These are phyloP conservation scores for Colletotrichum cuscutae DNA, from an alignment of 2,329 filamentous ascomycete genomes.

Conservation along the genomic window DNA sequence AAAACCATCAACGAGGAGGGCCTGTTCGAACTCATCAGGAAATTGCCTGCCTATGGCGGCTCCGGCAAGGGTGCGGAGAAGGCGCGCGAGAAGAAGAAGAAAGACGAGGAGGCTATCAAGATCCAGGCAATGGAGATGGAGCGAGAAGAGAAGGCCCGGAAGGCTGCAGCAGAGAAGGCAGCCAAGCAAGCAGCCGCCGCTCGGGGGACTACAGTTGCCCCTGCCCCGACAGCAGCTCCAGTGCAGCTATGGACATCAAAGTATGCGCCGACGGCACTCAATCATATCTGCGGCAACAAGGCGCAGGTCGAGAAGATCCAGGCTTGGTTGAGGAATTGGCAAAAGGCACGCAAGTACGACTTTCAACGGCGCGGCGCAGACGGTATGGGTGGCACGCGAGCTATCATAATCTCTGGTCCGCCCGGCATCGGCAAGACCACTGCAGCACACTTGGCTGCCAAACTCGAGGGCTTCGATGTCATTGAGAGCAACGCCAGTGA, in stretches of 20 bases:
- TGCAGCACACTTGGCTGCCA: conserved; percentile 92
- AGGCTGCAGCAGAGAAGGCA: conserved; percentile 62
- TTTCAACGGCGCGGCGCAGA: conserved; percentile 88
- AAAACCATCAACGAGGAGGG: conserved; percentile 97
- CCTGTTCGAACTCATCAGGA: conserved; percentile 84
- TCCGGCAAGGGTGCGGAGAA: conserved; percentile 89
- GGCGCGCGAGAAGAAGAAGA: conserved; percentile 83
- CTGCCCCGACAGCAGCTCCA: conserved; percentile 52
- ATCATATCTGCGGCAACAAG: conserved; percentile 96
- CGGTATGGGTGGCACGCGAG: conserved; percentile 83
- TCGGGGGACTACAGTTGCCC: conserved; percentile 49
- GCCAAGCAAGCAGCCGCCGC: conserved; percentile 61
- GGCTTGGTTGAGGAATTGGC: conserved; percentile 86
- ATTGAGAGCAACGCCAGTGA: conserved; percentile 97
- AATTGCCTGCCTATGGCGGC: conserved; percentile 86
- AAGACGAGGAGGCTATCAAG: conserved; percentile 85
- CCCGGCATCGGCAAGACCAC: conserved; percentile 98
- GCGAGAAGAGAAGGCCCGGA: conserved; percentile 74
- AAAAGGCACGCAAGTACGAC: conserved; percentile 78
- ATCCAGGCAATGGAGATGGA: conserved; percentile 88
- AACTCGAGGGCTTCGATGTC: conserved; percentile 91
- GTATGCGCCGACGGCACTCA: conserved; percentile 87
- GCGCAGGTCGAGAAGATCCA: conserved; percentile 88
- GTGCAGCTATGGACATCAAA: conserved; percentile 90
- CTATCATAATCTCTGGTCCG: conserved; percentile 95